A percentile compares a stretch with the other conserved stretches of the same genome.
Evolutionary conservation across 257 asterid genomes (phyloP).

Genomic region (Solanum infundibuliforme): DNA sequence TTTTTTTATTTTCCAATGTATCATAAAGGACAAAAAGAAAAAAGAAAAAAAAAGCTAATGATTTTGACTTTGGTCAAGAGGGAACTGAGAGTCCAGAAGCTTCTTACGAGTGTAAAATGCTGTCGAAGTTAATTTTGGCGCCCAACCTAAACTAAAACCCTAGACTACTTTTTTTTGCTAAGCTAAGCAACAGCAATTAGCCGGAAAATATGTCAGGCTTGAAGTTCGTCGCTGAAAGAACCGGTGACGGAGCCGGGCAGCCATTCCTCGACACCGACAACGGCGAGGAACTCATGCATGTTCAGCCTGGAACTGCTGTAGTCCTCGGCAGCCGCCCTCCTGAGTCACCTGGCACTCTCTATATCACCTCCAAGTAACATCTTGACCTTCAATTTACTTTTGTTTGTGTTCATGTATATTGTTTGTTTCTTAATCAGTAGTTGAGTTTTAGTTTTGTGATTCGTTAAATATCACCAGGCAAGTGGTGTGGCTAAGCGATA

Average conservation of each 20-base stretch:
- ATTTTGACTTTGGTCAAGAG: neutral
- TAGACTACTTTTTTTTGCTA: neutral
- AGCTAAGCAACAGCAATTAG: neutral
- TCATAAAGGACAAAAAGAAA: too few species aligned
- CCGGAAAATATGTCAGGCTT: slow-evolving; percentile 49
- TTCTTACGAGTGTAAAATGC: neutral
- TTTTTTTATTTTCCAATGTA: too few species aligned
- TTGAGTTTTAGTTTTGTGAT: slow-evolving; percentile 5
- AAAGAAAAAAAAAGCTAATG: neutral
- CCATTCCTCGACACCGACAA: slow-evolving; percentile 42
- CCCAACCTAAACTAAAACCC: neutral
- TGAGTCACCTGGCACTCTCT: slow-evolving; percentile 76
- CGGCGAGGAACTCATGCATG: slow-evolving; percentile 72
- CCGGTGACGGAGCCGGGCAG: slow-evolving; percentile 48
- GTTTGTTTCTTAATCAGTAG: neutral
- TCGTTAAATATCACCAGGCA: slow-evolving; percentile 33
- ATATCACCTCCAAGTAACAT: slow-evolving; percentile 59
- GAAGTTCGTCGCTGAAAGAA: slow-evolving; percentile 44
- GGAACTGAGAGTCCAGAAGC: neutral
- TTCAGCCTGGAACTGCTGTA: slow-evolving; percentile 48
- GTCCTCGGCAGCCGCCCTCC: slow-evolving; percentile 58
- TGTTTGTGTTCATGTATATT: neutral
- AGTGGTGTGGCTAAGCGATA: slow-evolving; percentile 87
- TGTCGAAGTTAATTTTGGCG: neutral
- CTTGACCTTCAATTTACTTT: neutral